Percentiles rank a stretch among this genome's conserved stretches.
These are phyloP conservation scores for Cladophialophora yegresii DNA, from an alignment of 2,329 filamentous ascomycete species.

Conservation along the genomic window DNA sequence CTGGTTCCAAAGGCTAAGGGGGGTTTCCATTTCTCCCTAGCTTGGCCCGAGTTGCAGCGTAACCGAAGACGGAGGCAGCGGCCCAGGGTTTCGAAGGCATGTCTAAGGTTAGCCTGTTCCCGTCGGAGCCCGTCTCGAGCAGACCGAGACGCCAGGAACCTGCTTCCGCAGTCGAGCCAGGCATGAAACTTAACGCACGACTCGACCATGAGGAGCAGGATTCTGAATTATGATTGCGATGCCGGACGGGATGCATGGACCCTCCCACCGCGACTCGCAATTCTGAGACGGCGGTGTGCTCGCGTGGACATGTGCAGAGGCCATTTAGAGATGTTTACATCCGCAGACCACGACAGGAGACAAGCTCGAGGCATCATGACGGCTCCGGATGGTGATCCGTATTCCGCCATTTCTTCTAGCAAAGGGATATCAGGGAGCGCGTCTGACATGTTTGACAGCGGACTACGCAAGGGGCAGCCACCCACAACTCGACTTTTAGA, in stretches of 20 bases:
- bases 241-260: neutral
- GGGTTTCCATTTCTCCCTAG: slow-evolving; percentile 10
- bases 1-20: slow-evolving; percentile 11
- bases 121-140: slow-evolving; percentile 4
- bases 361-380: neutral
- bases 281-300: slow-evolving; percentile 9
- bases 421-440: neutral
- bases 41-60: slow-evolving; percentile 13
- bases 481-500: neutral
- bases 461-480: neutral
- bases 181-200: slow-evolving; percentile 15
- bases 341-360: neutral
- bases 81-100: slow-evolving; percentile 4
- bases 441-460: neutral
- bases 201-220: slow-evolving; percentile 10
- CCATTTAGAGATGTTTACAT: neutral
- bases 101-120: slow-evolving; percentile 4
- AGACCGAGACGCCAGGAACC: slow-evolving; percentile 10
- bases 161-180: slow-evolving; percentile 8
- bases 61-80: slow-evolving; percentile 8
- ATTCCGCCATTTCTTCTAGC: neutral
- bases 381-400: neutral
- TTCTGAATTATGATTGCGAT: slow-evolving; percentile 13
- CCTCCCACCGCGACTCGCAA: slow-evolving; percentile 8
- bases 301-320: neutral